Evolutionary conservation across 805 yeast species (phyloP).

Genomic region (Candida vaughaniae): DNA sequence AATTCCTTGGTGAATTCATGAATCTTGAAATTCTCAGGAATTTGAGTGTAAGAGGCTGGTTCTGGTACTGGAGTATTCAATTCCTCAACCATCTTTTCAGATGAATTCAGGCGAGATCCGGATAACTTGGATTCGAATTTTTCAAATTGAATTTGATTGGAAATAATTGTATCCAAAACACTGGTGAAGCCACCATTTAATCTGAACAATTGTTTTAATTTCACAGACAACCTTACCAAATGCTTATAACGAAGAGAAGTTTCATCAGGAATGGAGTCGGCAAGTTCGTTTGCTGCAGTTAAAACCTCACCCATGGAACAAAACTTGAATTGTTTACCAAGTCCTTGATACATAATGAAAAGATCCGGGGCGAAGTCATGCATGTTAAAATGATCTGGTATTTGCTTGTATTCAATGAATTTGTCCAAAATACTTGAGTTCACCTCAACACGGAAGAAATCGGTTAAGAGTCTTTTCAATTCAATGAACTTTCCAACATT

Average conservation of each 20-base stretch:
- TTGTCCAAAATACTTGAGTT: conserved; percentile 47
- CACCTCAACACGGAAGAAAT: conserved; percentile 48
- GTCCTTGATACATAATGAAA: not conserved
- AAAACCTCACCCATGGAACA: conserved; percentile 4
- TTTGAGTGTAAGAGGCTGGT: conserved; percentile 5
- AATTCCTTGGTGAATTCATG: conserved; percentile 11
- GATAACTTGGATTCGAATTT: conserved; percentile 28
- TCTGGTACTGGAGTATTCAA: not conserved
- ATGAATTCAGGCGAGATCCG: not conserved
- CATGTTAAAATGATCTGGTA: conserved; percentile 7
- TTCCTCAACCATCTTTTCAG: not conserved
- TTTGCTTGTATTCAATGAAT: conserved; percentile 20
- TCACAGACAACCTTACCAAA: conserved; percentile 1
- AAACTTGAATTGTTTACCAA: conserved; percentile 5
- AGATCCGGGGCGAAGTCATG: conserved; percentile 7
- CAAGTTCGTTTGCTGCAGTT: conserved; percentile 1
- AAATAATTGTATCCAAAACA: conserved; percentile 53
- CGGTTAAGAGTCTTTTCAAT: conserved; percentile 16
- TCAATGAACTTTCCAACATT: conserved; percentile 16
- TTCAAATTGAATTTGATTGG: conserved; percentile 48
- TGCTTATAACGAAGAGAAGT: not conserved
- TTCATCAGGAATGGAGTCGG: not conserved
- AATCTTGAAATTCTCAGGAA: conserved; percentile 11
- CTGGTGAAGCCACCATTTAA: conserved; percentile 60
- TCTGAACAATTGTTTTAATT: conserved; percentile 41